phyloP scores from a whole-genome alignment of 2,329 filamentous ascomycete species.

The Dactylella cylindrospora region DNA sequence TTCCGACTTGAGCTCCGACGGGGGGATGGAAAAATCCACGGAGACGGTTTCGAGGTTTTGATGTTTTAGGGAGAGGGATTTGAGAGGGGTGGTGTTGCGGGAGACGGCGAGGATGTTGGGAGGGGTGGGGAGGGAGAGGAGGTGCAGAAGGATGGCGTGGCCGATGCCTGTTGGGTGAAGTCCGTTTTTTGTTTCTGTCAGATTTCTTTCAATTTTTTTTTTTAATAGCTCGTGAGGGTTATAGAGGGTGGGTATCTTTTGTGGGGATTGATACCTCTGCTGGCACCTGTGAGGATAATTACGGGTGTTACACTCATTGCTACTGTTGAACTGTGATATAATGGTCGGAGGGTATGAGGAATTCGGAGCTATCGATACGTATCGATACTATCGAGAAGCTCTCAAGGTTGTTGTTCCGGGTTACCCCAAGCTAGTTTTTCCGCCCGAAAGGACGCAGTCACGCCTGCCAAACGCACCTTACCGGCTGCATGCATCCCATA shows the following conservation, averaged over 20 bases:
- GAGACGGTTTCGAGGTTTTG: conserved; percentile 24
- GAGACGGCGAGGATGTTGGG: conserved; percentile 63
- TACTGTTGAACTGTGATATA: no score
- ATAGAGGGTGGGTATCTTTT: conserved; percentile 1
- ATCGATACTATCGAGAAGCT: no score
- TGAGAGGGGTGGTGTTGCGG: conserved; percentile 58
- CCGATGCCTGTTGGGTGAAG: conserved; percentile 59
- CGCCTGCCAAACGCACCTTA: no score
- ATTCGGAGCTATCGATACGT: no score
- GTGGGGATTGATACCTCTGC: conserved; percentile 56
- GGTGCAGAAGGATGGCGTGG: conserved; percentile 62
- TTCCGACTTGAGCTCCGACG: conserved; percentile 17
- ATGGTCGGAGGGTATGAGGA: no score
- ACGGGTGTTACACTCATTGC: conserved; percentile 52
- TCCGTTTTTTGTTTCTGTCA: background rate
- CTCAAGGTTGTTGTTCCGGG: background rate
- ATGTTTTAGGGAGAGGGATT: conserved; percentile 53
- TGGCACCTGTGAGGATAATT: conserved; percentile 63
- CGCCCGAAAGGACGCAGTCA: no score
- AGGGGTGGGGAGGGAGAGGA: conserved; percentile 57
- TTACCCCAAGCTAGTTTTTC: no score
- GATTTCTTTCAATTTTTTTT: background rate
- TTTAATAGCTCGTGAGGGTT: conserved; percentile 11
- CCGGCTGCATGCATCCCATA: no score
- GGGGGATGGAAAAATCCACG: conserved; percentile 20